A percentile compares a stretch with the other conserved stretches of the same genome.
Conservation (phyloP, 2,329 filamentous ascomycete genomes). For the Nannizziopsis arthrosporioides region DNA sequence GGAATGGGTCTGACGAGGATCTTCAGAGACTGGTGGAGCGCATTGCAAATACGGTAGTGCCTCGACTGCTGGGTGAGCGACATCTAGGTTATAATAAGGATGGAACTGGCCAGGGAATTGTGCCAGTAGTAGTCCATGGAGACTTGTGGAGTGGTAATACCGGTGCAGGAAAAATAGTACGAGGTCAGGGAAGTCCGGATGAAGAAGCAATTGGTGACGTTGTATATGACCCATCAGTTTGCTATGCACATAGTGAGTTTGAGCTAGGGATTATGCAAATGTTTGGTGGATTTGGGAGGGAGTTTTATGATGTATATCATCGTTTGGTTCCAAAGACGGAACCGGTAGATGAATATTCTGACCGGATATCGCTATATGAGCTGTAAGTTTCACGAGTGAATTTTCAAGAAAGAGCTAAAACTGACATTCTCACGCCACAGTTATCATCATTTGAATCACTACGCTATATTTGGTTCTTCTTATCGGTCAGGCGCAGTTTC, state of each 20-base stretch:
- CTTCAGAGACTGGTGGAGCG: slow-evolving; percentile 53
- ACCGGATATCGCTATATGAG: slow-evolving; percentile 70
- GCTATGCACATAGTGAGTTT: slow-evolving; percentile 80
- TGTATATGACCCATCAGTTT: slow-evolving; percentile 68
- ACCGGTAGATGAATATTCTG: slow-evolving; percentile 71
- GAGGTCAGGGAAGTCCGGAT: slow-evolving; percentile 19
- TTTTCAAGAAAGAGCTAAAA: background rate
- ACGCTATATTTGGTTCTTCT: slow-evolving; percentile 68
- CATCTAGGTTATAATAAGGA: slow-evolving; percentile 43
- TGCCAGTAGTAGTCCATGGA: slow-evolving; percentile 76
- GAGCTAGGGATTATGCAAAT: slow-evolving; percentile 91
- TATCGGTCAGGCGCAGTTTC: slow-evolving; percentile 65
- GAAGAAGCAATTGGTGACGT: slow-evolving; percentile 53
- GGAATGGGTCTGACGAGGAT: slow-evolving; percentile 54
- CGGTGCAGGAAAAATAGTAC: slow-evolving; percentile 51
- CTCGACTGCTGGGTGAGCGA: slow-evolving; percentile 58
- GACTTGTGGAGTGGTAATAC: slow-evolving; percentile 92
- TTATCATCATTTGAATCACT: slow-evolving; percentile 85
- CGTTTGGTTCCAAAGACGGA: slow-evolving; percentile 64
- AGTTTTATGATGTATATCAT: slow-evolving; percentile 70
- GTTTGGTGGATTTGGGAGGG: slow-evolving; percentile 74
- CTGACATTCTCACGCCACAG: slow-evolving; percentile 30
- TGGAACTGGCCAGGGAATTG: slow-evolving; percentile 44
- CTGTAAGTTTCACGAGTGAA: slow-evolving; percentile 44
- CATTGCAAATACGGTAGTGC: slow-evolving; percentile 56